phyloP scores from a whole-genome alignment of 2,329 filamentous ascomycete species.

The Venturia asperata region DNA sequence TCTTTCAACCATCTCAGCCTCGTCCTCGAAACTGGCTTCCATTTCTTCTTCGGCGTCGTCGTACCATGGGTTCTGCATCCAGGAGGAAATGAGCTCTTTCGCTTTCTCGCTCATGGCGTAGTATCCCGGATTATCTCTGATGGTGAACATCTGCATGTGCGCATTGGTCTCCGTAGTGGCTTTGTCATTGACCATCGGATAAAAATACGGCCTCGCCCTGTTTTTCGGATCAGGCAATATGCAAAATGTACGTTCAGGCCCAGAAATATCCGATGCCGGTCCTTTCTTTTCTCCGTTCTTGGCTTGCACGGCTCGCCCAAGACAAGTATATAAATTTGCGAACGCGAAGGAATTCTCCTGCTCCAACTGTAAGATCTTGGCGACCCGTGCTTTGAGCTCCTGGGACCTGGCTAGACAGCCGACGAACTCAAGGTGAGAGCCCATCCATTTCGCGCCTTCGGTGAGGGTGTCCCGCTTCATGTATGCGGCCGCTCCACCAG shows the following conservation, averaged over 20 bases:
- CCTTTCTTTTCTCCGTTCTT: conserved; percentile 20
- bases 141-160: conserved; percentile 74
- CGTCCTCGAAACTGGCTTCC: conserved; percentile 19
- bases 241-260: conserved; percentile 76
- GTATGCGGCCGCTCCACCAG: conserved; percentile 78
- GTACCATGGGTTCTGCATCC: conserved; percentile 60
- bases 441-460: conserved; percentile 71
- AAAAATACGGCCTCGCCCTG: conserved; percentile 29
- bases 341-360: conserved; percentile 64
- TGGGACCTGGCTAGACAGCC: conserved; percentile 79
- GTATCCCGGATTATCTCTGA: conserved; percentile 65
- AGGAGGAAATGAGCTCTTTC: conserved; percentile 56
- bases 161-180: conserved; percentile 72
- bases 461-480: conserved; percentile 63
- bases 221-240: conserved; percentile 43
- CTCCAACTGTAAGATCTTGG: conserved; percentile 58
- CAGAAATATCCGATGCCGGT: conserved; percentile 39
- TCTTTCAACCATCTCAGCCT: conserved; percentile 24
- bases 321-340: conserved; percentile 77
- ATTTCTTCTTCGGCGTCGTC: conserved; percentile 31
- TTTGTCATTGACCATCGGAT: conserved; percentile 61
- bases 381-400: conserved; percentile 68
- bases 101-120: conserved; percentile 59
- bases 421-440: conserved; percentile 88
- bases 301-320: conserved; percentile 53